These are phyloP conservation scores for Lactarius akahatsu DNA, from an alignment of 768 basidiomycete species.

Conservation along the genomic window DNA sequence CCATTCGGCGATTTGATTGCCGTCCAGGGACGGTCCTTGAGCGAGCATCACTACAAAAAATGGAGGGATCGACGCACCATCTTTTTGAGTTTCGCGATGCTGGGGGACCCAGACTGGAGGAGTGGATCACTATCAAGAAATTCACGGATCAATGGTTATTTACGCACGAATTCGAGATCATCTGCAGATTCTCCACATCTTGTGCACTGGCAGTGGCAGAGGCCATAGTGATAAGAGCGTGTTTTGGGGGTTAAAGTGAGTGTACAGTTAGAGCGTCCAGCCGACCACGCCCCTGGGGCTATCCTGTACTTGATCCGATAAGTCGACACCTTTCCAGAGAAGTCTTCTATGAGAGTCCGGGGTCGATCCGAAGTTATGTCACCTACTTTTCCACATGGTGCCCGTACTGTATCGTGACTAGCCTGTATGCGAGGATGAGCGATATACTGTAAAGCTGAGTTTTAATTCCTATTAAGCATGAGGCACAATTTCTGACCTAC, in stretches of 20 bases:
- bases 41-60: background rate
- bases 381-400: too few species aligned
- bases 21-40: background rate
- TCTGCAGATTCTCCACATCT: background rate
- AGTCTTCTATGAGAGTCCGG: too few species aligned
- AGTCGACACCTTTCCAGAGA: too few species aligned
- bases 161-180: background rate
- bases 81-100: background rate
- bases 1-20: background rate
- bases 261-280: background rate
- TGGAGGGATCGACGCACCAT: background rate
- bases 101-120: background rate
- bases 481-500: too few species aligned
- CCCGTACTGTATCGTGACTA: too few species aligned
- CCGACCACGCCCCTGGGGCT: too few species aligned
- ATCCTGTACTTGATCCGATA: too few species aligned
- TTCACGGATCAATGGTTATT: background rate
- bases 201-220: too few species aligned
- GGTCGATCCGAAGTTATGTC: too few species aligned
- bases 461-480: too few species aligned
- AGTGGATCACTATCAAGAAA: background rate
- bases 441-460: too few species aligned
- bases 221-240: background rate
- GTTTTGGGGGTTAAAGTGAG: background rate
- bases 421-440: too few species aligned